Conservation (phyloP, 306 rosid species). For the Castanea crenata region DNA sequence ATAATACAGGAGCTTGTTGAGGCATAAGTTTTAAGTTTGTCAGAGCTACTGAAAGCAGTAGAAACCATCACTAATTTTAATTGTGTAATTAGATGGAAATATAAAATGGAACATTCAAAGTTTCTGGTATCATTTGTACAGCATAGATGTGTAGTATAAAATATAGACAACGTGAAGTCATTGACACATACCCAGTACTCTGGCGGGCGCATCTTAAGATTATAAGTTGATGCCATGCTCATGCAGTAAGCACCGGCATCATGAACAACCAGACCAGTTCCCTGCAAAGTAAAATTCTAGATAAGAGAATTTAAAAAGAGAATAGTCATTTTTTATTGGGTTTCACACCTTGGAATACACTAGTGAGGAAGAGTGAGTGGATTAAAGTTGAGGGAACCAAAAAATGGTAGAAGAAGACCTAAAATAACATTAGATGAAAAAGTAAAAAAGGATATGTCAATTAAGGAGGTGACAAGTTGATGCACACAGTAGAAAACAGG, state of each 20-base stretch:
- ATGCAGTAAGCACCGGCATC: constrained; percentile 99
- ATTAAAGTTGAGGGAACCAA: too few relatives aligned
- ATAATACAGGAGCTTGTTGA: background rate
- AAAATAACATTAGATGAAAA: too few relatives aligned
- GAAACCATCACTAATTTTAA: background rate
- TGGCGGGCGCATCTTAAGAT: constrained; percentile 97
- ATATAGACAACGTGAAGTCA: constrained; percentile 2
- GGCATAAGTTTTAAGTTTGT: background rate
- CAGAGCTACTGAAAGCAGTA: background rate
- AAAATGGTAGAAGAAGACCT: too few relatives aligned
- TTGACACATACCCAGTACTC: constrained; percentile 75
- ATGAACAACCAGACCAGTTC: constrained; percentile 90
- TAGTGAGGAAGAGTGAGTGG: too few relatives aligned
- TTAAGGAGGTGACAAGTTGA: too few relatives aligned
- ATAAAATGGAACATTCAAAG: background rate
- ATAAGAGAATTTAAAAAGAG: constrained; percentile 13
- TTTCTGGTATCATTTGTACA: background rate
- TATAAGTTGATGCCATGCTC: constrained; percentile 99
- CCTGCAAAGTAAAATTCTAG: constrained; percentile 49
- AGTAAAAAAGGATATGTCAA: too few relatives aligned
- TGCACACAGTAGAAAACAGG: too few relatives aligned
- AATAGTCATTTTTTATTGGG: too few relatives aligned
- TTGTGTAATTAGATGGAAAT: background rate
- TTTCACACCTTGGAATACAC: too few relatives aligned
- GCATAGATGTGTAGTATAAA: background rate